A percentile compares a stretch with the other conserved stretches of the same genome.
Evolutionary conservation across 2,329 filamentous ascomycete genomes (phyloP).

Genomic region (Sporothrix mexicana): DNA sequence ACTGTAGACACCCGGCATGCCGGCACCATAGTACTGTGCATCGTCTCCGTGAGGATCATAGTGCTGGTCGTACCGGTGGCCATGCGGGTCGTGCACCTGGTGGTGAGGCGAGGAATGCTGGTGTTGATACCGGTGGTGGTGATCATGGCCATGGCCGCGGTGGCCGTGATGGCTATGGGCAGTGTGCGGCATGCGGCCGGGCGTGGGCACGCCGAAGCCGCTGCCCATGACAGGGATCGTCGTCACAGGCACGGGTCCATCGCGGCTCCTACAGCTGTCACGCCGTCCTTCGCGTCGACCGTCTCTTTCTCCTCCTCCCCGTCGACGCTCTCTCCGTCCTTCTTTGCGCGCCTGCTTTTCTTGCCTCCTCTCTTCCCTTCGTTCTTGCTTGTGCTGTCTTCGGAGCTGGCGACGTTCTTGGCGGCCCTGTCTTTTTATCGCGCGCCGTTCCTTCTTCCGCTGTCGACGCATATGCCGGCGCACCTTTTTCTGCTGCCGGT

Average conservation of each 20-base stretch:
- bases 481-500: constrained; percentile 43
- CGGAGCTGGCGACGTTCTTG: constrained; percentile 28
- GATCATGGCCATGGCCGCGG: neutral
- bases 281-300: neutral
- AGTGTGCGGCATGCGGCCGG: neutral
- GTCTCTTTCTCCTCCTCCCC: neutral
- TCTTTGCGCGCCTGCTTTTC: constrained; percentile 9
- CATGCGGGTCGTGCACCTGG: neutral
- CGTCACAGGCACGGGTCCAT: neutral
- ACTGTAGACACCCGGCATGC: neutral
- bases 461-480: constrained; percentile 36
- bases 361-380: neutral
- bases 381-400: neutral
- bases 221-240: neutral
- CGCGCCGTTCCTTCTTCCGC: neutral
- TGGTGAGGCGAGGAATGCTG: neutral
- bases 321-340: neutral
- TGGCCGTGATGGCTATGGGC: constrained; percentile 12
- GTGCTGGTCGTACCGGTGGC: constrained; percentile 20
- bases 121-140: neutral
- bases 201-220: constrained; percentile 10
- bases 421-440: constrained; percentile 2
- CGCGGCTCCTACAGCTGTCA: neutral
- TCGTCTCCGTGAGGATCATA: neutral
- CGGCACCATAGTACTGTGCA: neutral